Evolutionary conservation across 1,284 basidiomycete genomes (phyloP).

Genomic region (Coniferiporia sulphurascens): DNA sequence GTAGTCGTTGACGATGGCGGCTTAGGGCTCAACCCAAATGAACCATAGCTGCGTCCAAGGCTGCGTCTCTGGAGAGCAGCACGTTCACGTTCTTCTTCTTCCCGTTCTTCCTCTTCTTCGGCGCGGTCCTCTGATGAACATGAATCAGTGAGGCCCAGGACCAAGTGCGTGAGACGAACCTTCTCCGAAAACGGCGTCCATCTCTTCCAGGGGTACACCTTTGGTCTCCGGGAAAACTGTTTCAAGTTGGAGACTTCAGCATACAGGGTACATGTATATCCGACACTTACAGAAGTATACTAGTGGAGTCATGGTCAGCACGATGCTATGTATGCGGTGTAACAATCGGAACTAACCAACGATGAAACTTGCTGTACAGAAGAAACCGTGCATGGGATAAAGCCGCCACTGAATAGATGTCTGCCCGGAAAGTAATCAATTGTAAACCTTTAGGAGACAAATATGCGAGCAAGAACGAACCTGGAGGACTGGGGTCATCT

Average conservation of each 20-base stretch:
- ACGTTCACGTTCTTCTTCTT: conserved; percentile 23
- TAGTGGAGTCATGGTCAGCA: conserved; percentile 22
- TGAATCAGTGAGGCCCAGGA: conserved; percentile 21
- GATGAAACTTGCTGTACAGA: conserved; percentile 85
- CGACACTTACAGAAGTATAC: conserved; percentile 67
- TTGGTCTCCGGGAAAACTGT: conserved; percentile 81
- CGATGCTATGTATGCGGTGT: conserved; percentile 21
- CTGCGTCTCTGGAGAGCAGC: conserved; percentile 5
- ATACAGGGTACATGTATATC: conserved; percentile 10
- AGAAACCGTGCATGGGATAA: conserved; percentile 96
- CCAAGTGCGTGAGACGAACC: conserved; percentile 35
- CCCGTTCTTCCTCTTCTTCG: conserved; percentile 48
- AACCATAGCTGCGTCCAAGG: conserved; percentile 7
- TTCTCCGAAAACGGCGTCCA: conserved; percentile 82
- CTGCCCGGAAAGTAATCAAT: not conserved
- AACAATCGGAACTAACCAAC: conserved; percentile 44
- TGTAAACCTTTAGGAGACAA: not conserved
- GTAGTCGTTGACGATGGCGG: not conserved
- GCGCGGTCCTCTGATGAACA: conserved; percentile 57
- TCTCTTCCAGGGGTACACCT: conserved; percentile 76
- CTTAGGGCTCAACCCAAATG: not conserved
- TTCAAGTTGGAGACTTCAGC: conserved; percentile 16
- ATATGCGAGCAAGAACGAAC: not conserved
- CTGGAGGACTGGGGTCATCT: conserved; percentile 85
- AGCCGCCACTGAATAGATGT: conserved; percentile 89